These are phyloP conservation scores for Aspergillus fumigatus DNA, from an alignment of 2,329 filamentous ascomycete species.

Conservation along the genomic window DNA sequence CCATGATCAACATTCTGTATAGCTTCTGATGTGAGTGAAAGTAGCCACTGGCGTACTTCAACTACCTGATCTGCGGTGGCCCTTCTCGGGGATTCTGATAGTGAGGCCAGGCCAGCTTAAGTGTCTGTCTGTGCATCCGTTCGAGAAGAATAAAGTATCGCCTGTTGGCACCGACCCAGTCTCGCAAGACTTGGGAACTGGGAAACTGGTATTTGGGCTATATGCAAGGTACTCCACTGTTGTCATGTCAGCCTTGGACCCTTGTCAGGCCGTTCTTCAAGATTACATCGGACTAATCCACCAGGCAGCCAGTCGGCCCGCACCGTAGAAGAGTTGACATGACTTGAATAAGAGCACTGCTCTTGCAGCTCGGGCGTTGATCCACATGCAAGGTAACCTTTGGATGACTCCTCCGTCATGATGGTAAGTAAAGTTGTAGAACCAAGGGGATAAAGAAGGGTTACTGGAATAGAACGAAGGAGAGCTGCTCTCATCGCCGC, in stretches of 20 bases:
- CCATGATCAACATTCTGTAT: conserved; percentile 13
- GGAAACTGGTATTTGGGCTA: conserved; percentile 6
- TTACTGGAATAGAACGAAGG: too few species aligned
- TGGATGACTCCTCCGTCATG: background rate
- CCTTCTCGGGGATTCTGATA: conserved; percentile 10
- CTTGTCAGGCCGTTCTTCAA: conserved; percentile 16
- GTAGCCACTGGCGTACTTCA: conserved; percentile 10
- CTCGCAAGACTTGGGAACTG: conserved; percentile 10
- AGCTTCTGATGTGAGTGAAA: conserved; percentile 7
- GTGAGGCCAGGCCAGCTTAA: conserved; percentile 14
- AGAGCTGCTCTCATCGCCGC: too few species aligned
- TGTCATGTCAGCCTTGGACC: conserved; percentile 9
- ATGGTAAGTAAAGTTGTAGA: too few species aligned
- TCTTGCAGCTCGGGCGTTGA: conserved; percentile 9
- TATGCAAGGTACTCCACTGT: conserved; percentile 5
- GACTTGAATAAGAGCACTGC: conserved; percentile 10
- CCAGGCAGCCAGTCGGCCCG: conserved; percentile 11
- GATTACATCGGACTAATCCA: conserved; percentile 17
- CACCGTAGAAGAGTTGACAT: conserved; percentile 15
- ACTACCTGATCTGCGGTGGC: conserved; percentile 15
- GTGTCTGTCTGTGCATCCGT: conserved; percentile 13
- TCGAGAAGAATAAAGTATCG: conserved; percentile 13
- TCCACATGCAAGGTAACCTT: conserved; percentile 6
- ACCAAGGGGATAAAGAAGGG: too few species aligned
- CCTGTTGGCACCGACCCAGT: conserved; percentile 16